Evolutionary conservation across 2,329 filamentous ascomycete species (phyloP).

Genomic region (Venturia aucupariae): DNA sequence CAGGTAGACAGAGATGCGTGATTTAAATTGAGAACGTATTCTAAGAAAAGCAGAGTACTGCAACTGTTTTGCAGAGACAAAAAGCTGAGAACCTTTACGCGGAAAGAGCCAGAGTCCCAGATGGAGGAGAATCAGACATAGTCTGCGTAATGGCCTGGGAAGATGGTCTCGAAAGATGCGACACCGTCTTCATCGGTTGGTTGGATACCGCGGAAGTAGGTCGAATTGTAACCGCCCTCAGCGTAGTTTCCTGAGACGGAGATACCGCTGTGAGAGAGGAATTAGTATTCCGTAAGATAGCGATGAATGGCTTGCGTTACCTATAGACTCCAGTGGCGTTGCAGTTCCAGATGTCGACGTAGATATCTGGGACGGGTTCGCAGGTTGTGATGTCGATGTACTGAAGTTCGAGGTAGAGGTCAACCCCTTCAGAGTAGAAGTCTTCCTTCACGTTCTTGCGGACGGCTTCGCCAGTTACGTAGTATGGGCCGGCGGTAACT

Average conservation of each 20-base stretch:
- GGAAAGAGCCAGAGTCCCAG: too few species aligned
- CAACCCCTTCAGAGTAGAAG: slow-evolving; percentile 35
- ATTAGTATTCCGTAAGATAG: too few species aligned
- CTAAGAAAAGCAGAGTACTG: too few species aligned
- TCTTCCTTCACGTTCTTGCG: slow-evolving; percentile 41
- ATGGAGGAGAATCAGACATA: too few species aligned
- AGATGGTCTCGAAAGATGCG: slow-evolving; percentile 33
- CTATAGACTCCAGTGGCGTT: slow-evolving; percentile 28
- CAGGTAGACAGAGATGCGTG: too few species aligned
- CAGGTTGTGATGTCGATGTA: slow-evolving; percentile 47
- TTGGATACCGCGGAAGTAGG: slow-evolving; percentile 35
- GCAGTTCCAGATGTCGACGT: slow-evolving; percentile 45
- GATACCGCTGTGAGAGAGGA: slow-evolving; percentile 32
- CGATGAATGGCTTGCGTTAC: too few species aligned
- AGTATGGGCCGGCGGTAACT: slow-evolving; percentile 27
- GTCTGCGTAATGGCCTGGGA: slow-evolving; percentile 36
- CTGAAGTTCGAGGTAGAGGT: slow-evolving; percentile 43
- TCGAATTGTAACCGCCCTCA: slow-evolving; percentile 24
- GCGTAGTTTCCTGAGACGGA: slow-evolving; percentile 28
- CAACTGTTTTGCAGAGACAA: too few species aligned
- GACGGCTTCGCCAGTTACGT: slow-evolving; percentile 43
- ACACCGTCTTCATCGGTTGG: slow-evolving; percentile 33
- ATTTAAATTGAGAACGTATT: too few species aligned
- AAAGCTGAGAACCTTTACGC: too few species aligned
- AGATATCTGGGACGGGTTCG: slow-evolving; percentile 39